A percentile compares a stretch with the other conserved stretches of the same genome.
phyloP scores from a whole-genome alignment of 495 filamentous ascomycete genomes.

The Pyrenopolyporus hunteri region DNA sequence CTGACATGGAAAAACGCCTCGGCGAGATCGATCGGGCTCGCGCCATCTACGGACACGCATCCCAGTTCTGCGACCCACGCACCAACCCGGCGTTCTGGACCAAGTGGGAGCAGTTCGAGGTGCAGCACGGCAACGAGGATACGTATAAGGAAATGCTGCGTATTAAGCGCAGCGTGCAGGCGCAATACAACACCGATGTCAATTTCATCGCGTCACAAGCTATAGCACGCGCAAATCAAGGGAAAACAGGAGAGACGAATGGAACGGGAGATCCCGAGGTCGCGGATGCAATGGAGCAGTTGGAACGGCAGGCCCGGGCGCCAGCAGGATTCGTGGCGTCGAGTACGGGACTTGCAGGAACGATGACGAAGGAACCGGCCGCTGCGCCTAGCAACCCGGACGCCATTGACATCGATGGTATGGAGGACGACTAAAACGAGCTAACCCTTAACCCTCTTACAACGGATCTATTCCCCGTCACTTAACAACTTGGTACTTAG shows the following conservation, averaged over 20 bases:
- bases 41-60: slow-evolving; percentile 94
- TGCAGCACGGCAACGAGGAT: slow-evolving; percentile 97
- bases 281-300: slow-evolving; percentile 85
- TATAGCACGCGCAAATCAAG: slow-evolving; percentile 76
- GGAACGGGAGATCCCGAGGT: slow-evolving; percentile 59
- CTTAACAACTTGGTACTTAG: not conserved
- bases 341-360: slow-evolving; percentile 78
- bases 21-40: slow-evolving; percentile 96
- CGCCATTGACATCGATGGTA: slow-evolving; percentile 82
- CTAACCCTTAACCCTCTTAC: not conserved
- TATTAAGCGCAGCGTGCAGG: slow-evolving; percentile 95
- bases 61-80: slow-evolving; percentile 95
- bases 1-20: slow-evolving; percentile 95
- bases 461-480: too few species aligned
- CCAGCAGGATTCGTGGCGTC: slow-evolving; percentile 92
- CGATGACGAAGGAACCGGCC: slow-evolving; percentile 52
- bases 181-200: slow-evolving; percentile 98
- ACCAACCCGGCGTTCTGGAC: slow-evolving; percentile 90
- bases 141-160: slow-evolving; percentile 99
- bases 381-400: slow-evolving; percentile 78
- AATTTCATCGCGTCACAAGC: slow-evolving; percentile 98
- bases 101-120: slow-evolving; percentile 97
- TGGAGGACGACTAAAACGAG: slow-evolving; percentile 50
- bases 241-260: slow-evolving; percentile 52
- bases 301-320: slow-evolving; percentile 88